phyloP scores from a whole-genome alignment of 495 filamentous ascomycete species.

The Chaetomium fimeti region DNA sequence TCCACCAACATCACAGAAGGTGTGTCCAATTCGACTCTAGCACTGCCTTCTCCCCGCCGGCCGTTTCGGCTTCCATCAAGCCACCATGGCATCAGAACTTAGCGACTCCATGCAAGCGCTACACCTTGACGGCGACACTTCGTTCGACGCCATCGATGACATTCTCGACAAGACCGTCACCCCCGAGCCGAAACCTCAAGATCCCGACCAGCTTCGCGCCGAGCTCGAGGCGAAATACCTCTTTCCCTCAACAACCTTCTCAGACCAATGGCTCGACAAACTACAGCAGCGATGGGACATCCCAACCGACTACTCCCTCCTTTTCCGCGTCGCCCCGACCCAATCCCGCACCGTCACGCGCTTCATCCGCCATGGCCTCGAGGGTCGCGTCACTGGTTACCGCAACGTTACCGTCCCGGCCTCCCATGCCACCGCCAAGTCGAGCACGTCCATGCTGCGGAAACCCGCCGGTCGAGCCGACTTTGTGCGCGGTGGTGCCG shows the following conservation, averaged over 20 bases:
- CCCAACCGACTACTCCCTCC: constrained; percentile 67
- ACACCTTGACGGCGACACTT: constrained; percentile 32
- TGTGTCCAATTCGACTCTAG: background rate
- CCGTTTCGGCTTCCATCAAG: background rate
- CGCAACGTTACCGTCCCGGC: constrained; percentile 92
- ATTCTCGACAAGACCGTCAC: constrained; percentile 55
- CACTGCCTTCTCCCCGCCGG: background rate
- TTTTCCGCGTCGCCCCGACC: constrained; percentile 84
- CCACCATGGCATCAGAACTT: constrained; percentile 44
- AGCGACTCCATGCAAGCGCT: constrained; percentile 43
- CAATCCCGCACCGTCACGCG: constrained; percentile 90
- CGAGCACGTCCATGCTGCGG: constrained; percentile 84
- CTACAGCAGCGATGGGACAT: constrained; percentile 90
- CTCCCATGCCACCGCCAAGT: constrained; percentile 88
- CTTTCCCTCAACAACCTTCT: constrained; percentile 73
- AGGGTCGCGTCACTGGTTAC: constrained; percentile 91
- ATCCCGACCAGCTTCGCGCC: constrained; percentile 58
- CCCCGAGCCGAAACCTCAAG: constrained; percentile 57
- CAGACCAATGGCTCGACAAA: constrained; percentile 76
- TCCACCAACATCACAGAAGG: background rate
- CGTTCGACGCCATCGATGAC: constrained; percentile 53
- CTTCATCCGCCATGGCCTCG: constrained; percentile 87
- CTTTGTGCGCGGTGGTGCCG: constrained; percentile 91
- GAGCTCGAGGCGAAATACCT: constrained; percentile 77
- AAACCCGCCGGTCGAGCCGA: constrained; percentile 87